phyloP scores from a whole-genome alignment of 129 eudicot genomes.

The Flaveria ramosissima region DNA sequence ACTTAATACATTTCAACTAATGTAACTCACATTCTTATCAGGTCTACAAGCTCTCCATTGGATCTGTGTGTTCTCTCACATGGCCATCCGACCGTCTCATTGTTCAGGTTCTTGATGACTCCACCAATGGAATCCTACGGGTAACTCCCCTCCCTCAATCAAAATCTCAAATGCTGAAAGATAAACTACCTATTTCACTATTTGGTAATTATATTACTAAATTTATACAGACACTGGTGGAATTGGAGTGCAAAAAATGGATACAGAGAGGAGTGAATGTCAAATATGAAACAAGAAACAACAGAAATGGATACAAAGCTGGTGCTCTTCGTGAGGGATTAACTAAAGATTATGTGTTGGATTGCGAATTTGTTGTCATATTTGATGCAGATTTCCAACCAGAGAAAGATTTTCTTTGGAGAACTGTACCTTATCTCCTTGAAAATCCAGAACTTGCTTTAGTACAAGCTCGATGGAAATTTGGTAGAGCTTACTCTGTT shows the following conservation, averaged over 20 bases:
- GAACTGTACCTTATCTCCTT: conserved; percentile 71
- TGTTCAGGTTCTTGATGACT: conserved; percentile 88
- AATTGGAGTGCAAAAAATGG: conserved; percentile 71
- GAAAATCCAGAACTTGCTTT: conserved; percentile 70
- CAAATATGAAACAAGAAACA: conserved; percentile 77
- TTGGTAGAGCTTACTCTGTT: conserved; percentile 46
- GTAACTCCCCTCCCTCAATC: conserved; percentile 36
- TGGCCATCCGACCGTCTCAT: conserved; percentile 78
- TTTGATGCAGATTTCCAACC: conserved; percentile 96
- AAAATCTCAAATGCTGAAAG: neutral
- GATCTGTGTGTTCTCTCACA: conserved; percentile 66
- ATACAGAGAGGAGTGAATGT: conserved; percentile 65
- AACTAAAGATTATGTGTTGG: conserved; percentile 61
- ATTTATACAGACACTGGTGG: conserved; percentile 59
- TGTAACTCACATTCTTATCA: conserved; percentile 29
- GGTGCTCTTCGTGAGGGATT: conserved; percentile 87
- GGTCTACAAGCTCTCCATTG: conserved; percentile 92
- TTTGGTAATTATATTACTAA: conserved; percentile 4
- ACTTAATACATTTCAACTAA: neutral
- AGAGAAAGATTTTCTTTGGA: conserved; percentile 67
- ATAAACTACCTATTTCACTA: neutral
- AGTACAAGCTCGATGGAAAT: conserved; percentile 95
- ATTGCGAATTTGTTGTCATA: conserved; percentile 70
- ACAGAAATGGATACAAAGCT: conserved; percentile 85
- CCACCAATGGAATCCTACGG: conserved; percentile 76